A percentile compares a stretch with the other conserved stretches of the same genome.
These are phyloP conservation scores for Quercus glauca DNA, from an alignment of 306 rosid species.

Conservation along the genomic window DNA sequence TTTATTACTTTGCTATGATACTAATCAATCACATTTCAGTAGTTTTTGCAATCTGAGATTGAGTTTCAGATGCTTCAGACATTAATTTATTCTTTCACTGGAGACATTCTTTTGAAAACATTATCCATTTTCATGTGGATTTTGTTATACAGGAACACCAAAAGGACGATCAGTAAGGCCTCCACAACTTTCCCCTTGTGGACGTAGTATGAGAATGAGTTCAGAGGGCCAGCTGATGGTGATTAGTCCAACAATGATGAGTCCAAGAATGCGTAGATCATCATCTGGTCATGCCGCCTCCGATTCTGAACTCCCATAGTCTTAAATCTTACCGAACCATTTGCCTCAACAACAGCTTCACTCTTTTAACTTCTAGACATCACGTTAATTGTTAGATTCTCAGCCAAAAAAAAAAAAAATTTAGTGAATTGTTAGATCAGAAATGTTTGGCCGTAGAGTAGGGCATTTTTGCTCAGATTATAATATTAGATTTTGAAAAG, in stretches of 20 bases:
- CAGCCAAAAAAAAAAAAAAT: too few relatives aligned
- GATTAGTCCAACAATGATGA: slow-evolving; percentile 50
- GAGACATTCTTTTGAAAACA: background rate
- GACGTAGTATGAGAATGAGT: slow-evolving; percentile 33
- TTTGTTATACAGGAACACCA: slow-evolving; percentile 52
- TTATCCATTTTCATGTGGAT: slow-evolving; percentile 6
- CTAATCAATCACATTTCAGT: too few relatives aligned
- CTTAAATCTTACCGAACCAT: slow-evolving; percentile 19
- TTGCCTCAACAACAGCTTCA: slow-evolving; percentile 13
- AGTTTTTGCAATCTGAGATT: too few relatives aligned
- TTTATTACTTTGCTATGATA: too few relatives aligned
- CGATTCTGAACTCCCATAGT: slow-evolving; percentile 76
- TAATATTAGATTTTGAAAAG: too few relatives aligned
- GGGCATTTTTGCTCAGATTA: too few relatives aligned
- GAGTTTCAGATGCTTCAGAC: too few relatives aligned
- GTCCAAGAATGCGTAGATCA: slow-evolving; percentile 62
- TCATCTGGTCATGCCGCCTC: slow-evolving; percentile 81
- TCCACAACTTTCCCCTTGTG: slow-evolving; percentile 50
- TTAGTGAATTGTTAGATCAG: slow-evolving; percentile 16
- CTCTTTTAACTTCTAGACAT: slow-evolving; percentile 12
- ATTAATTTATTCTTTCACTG: background rate
- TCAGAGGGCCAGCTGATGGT: slow-evolving; percentile 40
- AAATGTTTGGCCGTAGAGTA: slow-evolving; percentile 6
- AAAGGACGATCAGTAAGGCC: slow-evolving; percentile 60
- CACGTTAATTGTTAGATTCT: slow-evolving; percentile 9